Base-by-base conservation (phyloP, 768 basidiomycete species). In the Hysterangium stoloniferum region DNA sequence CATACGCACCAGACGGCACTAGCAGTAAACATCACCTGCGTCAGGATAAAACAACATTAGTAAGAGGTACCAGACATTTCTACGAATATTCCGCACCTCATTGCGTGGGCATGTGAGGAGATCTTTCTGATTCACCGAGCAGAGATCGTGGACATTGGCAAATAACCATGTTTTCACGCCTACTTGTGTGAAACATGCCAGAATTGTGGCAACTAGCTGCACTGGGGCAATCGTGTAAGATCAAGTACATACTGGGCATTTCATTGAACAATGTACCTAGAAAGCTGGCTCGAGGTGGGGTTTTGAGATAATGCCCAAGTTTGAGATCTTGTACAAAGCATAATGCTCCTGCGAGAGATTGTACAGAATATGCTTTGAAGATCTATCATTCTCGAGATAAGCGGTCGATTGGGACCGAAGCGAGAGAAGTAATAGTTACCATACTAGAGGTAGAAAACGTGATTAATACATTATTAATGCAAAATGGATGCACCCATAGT, bases 21-120 rank as follows among this genome's bases (percentile, higher is more conserved):
- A 5, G 93, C 88, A 12, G 91, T 88, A 70, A 82, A 95, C 69
- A 84, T 90, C 19, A 93, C 88, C 58, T 82, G 76, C 1, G 11
- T 27, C 9, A 42, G 29, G 20, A 25, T 27, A 25, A 13, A 27
- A 25, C 15, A 42, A 42, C 15, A 20, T 20, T 17, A 8, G 15
- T 42, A 6, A 25, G 66, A 45, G 19, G 33, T 13, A 13, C 6
- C 29, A 33, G 13, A n/a, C 19, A 15, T n/a, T n/a, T n/a, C n/a
- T n/a, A n/a, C n/a, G n/a, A 4, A 67, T 68, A 60, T 63, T 70
- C 53, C 66, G 68, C 1, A 70, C 65, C 13, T 58, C 57, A 13
- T 64, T 65, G 15, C 57, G 56, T 0, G 72, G 70, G 49, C 75
- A 76, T 3, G 61, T 68, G 11, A 76, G 57, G 0, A 60, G 52